Conservation (phyloP, 345 rosid genomes). For the Geranium rotundifolium region DNA sequence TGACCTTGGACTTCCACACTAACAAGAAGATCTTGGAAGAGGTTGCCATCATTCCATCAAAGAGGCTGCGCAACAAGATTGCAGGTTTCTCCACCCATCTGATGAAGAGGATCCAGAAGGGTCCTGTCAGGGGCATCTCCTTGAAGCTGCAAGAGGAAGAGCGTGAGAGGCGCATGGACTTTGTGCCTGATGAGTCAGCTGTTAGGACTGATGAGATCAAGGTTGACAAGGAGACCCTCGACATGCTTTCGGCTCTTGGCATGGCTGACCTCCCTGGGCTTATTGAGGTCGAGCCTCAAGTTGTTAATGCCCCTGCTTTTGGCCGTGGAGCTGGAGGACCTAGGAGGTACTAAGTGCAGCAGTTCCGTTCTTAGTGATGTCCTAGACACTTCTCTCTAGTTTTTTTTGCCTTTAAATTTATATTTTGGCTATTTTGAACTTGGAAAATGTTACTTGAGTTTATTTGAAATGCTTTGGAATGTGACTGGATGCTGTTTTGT, state of each 20-base stretch:
- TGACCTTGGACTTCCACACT: conserved; percentile 84
- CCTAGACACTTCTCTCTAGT: neutral
- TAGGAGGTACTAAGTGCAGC: conserved; percentile 18
- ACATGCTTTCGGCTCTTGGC: conserved; percentile 71
- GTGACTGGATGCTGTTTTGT: too few species aligned
- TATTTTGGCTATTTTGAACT: neutral
- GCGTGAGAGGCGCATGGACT: conserved; percentile 90
- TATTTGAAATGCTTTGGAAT: neutral
- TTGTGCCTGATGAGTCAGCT: conserved; percentile 76
- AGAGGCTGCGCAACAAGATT: conserved; percentile 80
- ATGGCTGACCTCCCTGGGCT: conserved; percentile 57
- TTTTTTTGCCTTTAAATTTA: neutral
- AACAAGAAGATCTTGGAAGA: conserved; percentile 81
- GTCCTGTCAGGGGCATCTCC: too few species aligned
- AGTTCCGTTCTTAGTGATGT: neutral
- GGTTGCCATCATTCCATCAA: conserved; percentile 79
- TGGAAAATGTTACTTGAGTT: neutral
- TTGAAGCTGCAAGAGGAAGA: conserved; percentile 81
- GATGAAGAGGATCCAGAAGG: conserved; percentile 75
- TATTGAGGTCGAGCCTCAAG: conserved; percentile 39
- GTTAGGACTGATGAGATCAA: conserved; percentile 45
- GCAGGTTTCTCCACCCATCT: conserved; percentile 82
- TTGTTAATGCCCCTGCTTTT: conserved; percentile 15
- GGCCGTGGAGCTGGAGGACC: conserved; percentile 25
- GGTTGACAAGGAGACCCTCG: conserved; percentile 67